These are phyloP conservation scores for Ustilago lituana DNA, from an alignment of 1,284 basidiomycete genomes.

Conservation along the genomic window DNA sequence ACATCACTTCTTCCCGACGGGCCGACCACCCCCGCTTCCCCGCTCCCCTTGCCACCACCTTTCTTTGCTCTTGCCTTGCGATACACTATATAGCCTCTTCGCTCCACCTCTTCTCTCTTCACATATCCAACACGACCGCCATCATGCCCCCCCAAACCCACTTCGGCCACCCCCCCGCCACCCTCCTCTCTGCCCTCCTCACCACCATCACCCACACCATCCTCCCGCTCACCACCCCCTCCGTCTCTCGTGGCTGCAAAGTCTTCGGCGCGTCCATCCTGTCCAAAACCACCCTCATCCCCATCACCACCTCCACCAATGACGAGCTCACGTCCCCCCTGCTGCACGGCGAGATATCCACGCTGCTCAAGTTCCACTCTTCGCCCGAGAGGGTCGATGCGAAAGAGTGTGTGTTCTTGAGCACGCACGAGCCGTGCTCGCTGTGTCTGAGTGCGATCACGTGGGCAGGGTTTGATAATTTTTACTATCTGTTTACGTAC, in stretches of 20 bases:
- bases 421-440: slow-evolving; percentile 31
- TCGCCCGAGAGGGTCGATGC: slow-evolving; percentile 8
- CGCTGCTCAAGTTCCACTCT: slow-evolving; percentile 12
- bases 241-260: slow-evolving; percentile 19
- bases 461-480: slow-evolving; percentile 31
- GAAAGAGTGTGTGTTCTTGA: slow-evolving; percentile 17
- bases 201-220: slow-evolving; percentile 9
- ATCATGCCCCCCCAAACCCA: not conserved
- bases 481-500: slow-evolving; percentile 33
- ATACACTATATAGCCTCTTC: too few species aligned
- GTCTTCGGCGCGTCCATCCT: slow-evolving; percentile 39
- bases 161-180: slow-evolving; percentile 4
- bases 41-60: not conserved
- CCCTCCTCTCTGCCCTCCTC: slow-evolving; percentile 5
- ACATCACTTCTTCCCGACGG: slow-evolving; percentile 8
- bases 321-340: slow-evolving; percentile 32
- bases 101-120: not conserved
- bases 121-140: not conserved
- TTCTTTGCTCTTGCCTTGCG: too few species aligned
- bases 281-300: slow-evolving; percentile 5
- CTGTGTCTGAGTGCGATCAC: slow-evolving; percentile 31
- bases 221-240: slow-evolving; percentile 18
- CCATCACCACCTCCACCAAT: slow-evolving; percentile 15
- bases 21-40: slow-evolving; percentile 7
- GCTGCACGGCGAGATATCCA: slow-evolving; percentile 18